Base-by-base conservation (phyloP, 768 basidiomycete genomes). In the Mycena albidolilacea region DNA sequence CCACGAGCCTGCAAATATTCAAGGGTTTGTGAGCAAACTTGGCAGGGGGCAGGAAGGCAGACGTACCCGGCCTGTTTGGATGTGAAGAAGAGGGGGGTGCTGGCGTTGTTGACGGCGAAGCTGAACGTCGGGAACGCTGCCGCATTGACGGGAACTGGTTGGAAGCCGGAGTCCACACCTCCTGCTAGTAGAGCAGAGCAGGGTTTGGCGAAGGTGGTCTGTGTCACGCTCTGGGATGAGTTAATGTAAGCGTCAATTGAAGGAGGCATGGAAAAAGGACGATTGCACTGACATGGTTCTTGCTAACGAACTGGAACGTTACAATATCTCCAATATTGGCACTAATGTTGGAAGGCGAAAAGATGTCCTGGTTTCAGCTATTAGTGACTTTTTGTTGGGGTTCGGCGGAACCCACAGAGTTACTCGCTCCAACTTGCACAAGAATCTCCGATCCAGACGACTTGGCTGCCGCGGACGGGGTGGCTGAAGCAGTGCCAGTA, bases 1-100 rank as follows among this genome's bases (percentile, higher is more conserved):
- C 88, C 23, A 23, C 23, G 23, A 23, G 23, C 23, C 23, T 23
- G 23, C 23, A 23, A 23, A 23, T 23, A 23, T 23, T 23, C 23
- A 23, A 23, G 23, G 23, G 23, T 23, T 1, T 23, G 23, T 23
- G 23, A 23, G 23, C 23, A 23, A 11, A 41, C 39, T 61, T 43
- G 7, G 39, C 41, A 23, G 7, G 11, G 60, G 15, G 43, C 0
- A 12, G 43, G 38, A 61, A 43, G 43, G 43, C 1, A 61, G 39
- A 43, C 60, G 39, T 23, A 61, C 60, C 5, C 50, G 4, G 7
- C 50, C 10, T 52, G 50, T 21, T 1, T 21, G n/a, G 50, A 52
- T n/a, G n/a, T 21, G 60, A 61, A 61, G 30, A 61, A 61, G 39
- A 61, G 43, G 10, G 60, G 60, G 4, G 3, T 61, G 60, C 39